Evolutionary conservation across 1,284 basidiomycete genomes (phyloP), one percentile per base, ranked within the genome.

Genomic region (Malassezia sympodialis): DNA sequence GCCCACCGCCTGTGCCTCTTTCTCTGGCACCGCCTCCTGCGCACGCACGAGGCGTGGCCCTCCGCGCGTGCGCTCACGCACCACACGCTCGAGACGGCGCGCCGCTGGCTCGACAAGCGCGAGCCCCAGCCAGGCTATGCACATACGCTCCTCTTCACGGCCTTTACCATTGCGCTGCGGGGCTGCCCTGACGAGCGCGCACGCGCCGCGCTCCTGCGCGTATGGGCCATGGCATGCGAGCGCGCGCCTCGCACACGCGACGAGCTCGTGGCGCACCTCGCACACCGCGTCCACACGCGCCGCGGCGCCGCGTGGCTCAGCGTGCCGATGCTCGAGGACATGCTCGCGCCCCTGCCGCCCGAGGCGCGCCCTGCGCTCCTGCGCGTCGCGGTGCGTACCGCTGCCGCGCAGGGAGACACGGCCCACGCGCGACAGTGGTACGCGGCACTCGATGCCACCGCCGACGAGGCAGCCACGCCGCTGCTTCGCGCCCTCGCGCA

Each of bases 401-500:
- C 55, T 10, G 55, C 55, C 5, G 17, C 34, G 35, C 44, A 51
- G 0, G 34, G 50, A 28, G 49, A 52, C 28, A 37, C 39, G 19
- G 45, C 12, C 10, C 31, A 21, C 3, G 55, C 50, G 27, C 27
- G 35, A 5, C 28, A 19, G 2, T 57, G 50, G 42, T 51, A 34
- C 30, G 34, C 32, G 5, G 24, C n/a, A n/a, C 44, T 57, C 7
- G 41, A n/a, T 17, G 8, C 32, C 2, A 31, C 34, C 4, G 46
- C 28, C 1, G 8, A 30, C 23, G 17, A 21, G 17, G 23, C 30
- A 15, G 30, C 28, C 4, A 37, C 44, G n/a, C 40, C 55, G 17
- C 42, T 57, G 2, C 55, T 57, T 0, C 55, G 51, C 8, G 49
- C 55, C 14, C 43, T 52, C n/a, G 49, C 55, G 4, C 28, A 32